Percentiles rank a stretch among this genome's conserved stretches.
Evolutionary conservation across 352 stramenopile genomes (phyloP).

Genomic region (Thalassiosira livingstoniorum): DNA sequence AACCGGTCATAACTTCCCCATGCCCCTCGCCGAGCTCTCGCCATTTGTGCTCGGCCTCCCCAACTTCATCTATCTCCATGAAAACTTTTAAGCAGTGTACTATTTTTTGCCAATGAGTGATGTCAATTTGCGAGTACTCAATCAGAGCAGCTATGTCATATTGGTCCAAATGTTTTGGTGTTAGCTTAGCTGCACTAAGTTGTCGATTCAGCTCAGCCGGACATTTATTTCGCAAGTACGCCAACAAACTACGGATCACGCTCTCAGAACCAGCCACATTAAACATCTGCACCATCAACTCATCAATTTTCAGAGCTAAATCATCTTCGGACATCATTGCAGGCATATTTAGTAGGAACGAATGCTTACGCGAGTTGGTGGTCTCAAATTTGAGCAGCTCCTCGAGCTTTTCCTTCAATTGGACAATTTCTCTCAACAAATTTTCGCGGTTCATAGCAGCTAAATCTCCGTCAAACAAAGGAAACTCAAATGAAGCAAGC

Average conservation of each 20-base stretch:
- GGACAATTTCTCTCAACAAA: not conserved
- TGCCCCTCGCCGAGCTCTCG: not conserved
- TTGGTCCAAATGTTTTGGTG: conserved; percentile 11
- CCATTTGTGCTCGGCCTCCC: not conserved
- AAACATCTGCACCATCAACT: not conserved
- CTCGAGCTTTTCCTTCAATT: not conserved
- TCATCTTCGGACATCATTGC: not conserved
- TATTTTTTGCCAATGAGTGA: conserved; percentile 21
- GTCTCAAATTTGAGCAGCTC: not conserved
- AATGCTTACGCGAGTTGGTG: not conserved
- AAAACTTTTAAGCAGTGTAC: conserved; percentile 21
- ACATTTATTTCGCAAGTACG: not conserved
- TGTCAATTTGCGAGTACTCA: conserved; percentile 4
- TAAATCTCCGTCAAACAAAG: too few relatives aligned
- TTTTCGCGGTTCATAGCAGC: not conserved
- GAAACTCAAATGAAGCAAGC: too few relatives aligned
- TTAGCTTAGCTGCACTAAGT: too few relatives aligned
- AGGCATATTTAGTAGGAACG: not conserved
- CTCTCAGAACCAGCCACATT: not conserved
- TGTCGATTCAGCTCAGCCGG: too few relatives aligned
- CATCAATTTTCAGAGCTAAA: not conserved
- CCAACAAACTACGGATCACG: not conserved
- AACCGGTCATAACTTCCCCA: conserved; percentile 15
- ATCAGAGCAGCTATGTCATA: conserved; percentile 13
- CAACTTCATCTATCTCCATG: conserved; percentile 19